These are phyloP conservation scores for Linderniella brevidens DNA, from an alignment of 257 asterid species.

Conservation along the genomic window DNA sequence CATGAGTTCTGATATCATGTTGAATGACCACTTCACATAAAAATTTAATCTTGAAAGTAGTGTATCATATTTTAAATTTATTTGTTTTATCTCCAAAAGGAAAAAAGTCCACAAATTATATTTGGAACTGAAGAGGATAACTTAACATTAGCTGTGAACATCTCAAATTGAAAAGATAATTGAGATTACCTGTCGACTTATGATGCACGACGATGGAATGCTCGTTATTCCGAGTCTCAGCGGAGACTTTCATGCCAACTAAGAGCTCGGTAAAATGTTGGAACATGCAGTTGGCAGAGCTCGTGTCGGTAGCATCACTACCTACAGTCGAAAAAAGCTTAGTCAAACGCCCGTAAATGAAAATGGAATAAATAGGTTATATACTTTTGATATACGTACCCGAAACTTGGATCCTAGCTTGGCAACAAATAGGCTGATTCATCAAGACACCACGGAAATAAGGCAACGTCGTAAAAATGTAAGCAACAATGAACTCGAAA, in stretches of 20 bases:
- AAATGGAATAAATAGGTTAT: slow-evolving; percentile 2
- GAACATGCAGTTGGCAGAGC: slow-evolving; percentile 42
- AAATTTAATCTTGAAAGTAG: too few relatives aligned
- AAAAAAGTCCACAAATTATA: not conserved
- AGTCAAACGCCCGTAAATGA: slow-evolving; percentile 7
- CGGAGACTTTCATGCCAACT: slow-evolving; percentile 49
- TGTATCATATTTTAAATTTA: too few relatives aligned
- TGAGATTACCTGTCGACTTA: slow-evolving; percentile 63
- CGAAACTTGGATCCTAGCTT: slow-evolving; percentile 25
- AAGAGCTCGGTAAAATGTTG: slow-evolving; percentile 53
- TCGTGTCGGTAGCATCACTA: slow-evolving; percentile 23
- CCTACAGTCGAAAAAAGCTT: slow-evolving; percentile 16
- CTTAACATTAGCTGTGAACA: not conserved
- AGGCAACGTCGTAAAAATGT: slow-evolving; percentile 9
- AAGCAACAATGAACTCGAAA: slow-evolving; percentile 8
- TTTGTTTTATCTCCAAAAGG: too few relatives aligned
- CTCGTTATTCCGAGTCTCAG: slow-evolving; percentile 30
- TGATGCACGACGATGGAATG: slow-evolving; percentile 31
- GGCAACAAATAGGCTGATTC: slow-evolving; percentile 66
- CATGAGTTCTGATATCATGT: too few relatives aligned
- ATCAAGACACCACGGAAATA: slow-evolving; percentile 11
- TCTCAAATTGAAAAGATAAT: slow-evolving; percentile 4
- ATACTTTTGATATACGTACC: slow-evolving; percentile 26
- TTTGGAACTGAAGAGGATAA: not conserved
- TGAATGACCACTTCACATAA: too few relatives aligned